A percentile compares a stretch with the other conserved stretches of the same genome.
Evolutionary conservation across 2,329 filamentous ascomycete genomes (phyloP).

Genomic region (Fusarium nygamai): DNA sequence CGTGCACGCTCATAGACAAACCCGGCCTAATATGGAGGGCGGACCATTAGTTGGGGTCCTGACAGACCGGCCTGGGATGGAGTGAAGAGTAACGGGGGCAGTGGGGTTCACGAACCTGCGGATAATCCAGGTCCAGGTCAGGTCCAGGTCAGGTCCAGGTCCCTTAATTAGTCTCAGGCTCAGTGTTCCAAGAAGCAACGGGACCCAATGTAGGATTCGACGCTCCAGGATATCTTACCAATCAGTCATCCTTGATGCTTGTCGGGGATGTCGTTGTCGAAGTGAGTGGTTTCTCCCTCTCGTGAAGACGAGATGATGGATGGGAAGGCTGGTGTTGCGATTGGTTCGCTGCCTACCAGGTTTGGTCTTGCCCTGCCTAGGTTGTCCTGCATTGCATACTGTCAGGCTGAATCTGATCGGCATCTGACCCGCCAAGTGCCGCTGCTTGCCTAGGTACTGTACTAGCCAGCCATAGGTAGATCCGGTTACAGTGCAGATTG

Average conservation of each 20-base stretch:
- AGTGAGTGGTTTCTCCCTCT: conserved; percentile 4
- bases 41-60: neutral
- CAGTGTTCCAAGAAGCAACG: conserved; percentile 16
- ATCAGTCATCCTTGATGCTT: conserved; percentile 6
- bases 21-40: neutral
- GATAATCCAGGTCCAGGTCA: neutral
- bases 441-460: neutral
- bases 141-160: neutral
- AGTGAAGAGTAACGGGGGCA: conserved; percentile 15
- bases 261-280: conserved; percentile 7
- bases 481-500: neutral
- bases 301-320: conserved; percentile 10
- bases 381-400: conserved; percentile 14
- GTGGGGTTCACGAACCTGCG: conserved; percentile 8
- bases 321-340: conserved; percentile 21
- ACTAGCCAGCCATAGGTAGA: neutral
- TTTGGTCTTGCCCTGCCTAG: neutral
- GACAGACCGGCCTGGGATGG: conserved; percentile 13
- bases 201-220: neutral
- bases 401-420: conserved; percentile 21
- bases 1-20: neutral
- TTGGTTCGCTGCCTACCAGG: conserved; percentile 15
- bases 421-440: conserved; percentile 34
- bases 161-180: neutral
- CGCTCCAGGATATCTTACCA: neutral